A percentile compares a stretch with the other conserved stretches of the same genome.
These are phyloP conservation scores for Kurtzmaniella fragi DNA, from an alignment of 805 yeast species.

Conservation along the genomic window DNA sequence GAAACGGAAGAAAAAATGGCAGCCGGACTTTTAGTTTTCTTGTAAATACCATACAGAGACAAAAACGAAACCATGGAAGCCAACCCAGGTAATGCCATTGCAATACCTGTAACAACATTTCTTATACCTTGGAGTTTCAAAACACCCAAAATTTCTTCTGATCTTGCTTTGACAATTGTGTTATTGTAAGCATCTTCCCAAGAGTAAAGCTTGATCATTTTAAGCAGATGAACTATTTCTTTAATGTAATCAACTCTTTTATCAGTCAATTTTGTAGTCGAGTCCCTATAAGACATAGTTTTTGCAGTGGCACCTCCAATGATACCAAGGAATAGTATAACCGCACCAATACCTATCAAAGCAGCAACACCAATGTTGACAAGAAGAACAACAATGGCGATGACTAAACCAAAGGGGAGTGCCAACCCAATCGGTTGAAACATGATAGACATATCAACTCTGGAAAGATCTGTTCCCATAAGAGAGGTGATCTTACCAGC, in stretches of 20 bases:
- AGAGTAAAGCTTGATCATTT: slow-evolving; percentile 79
- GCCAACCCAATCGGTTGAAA: slow-evolving; percentile 61
- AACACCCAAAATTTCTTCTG: slow-evolving; percentile 56
- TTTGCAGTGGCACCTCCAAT: slow-evolving; percentile 45
- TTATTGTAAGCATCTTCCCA: slow-evolving; percentile 82
- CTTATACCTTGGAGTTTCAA: slow-evolving; percentile 61
- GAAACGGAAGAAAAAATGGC: slow-evolving; percentile 67
- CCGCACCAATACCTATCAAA: slow-evolving; percentile 60
- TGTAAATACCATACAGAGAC: slow-evolving; percentile 29
- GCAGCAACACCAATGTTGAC: slow-evolving; percentile 70
- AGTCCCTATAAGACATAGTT: slow-evolving; percentile 51
- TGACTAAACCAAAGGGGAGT: slow-evolving; percentile 59
- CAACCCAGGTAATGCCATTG: slow-evolving; percentile 62
- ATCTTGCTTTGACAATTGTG: slow-evolving; percentile 51
- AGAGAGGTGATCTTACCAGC: slow-evolving; percentile 69
- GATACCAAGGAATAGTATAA: slow-evolving; percentile 44
- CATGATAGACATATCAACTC: slow-evolving; percentile 73
- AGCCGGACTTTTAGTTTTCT: slow-evolving; percentile 45
- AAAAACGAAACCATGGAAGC: slow-evolving; percentile 59
- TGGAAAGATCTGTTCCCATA: slow-evolving; percentile 75
- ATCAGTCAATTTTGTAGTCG: slow-evolving; percentile 67
- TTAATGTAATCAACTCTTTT: slow-evolving; percentile 68
- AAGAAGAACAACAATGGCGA: slow-evolving; percentile 60
- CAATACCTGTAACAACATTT: slow-evolving; percentile 56
- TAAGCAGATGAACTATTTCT: slow-evolving; percentile 74